Conservation (phyloP, 371 early-diverging fungal species). For the Syncephalastrum contaminatum region DNA sequence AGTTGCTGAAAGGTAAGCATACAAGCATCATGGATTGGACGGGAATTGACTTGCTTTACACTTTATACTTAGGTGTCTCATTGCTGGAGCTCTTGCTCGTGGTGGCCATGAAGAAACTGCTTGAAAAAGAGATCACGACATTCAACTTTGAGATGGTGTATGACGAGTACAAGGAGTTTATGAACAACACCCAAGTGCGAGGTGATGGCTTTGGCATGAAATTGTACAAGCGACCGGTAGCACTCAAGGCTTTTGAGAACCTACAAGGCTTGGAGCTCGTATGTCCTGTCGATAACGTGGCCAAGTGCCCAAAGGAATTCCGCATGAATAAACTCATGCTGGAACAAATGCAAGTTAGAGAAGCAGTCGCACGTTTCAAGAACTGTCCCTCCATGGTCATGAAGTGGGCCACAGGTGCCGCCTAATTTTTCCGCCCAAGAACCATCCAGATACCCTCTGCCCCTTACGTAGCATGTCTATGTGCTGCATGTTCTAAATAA, state of each 20-base stretch:
- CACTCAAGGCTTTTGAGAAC: slow-evolving; percentile 82
- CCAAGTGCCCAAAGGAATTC: slow-evolving; percentile 80
- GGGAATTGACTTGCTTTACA: neutral
- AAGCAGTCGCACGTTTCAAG: slow-evolving; percentile 55
- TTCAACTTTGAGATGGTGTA: slow-evolving; percentile 96
- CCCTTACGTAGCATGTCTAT: too few species aligned
- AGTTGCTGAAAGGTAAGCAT: slow-evolving; percentile 56
- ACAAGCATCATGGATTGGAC: neutral
- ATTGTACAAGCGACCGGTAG: slow-evolving; percentile 75
- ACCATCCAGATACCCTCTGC: too few species aligned
- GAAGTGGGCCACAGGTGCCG: slow-evolving; percentile 47
- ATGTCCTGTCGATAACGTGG: slow-evolving; percentile 55
- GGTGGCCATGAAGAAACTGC: slow-evolving; percentile 74
- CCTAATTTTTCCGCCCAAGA: neutral
- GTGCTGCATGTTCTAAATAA: too few species aligned
- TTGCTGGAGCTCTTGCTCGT: slow-evolving; percentile 80
- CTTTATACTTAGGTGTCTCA: slow-evolving; percentile 55
- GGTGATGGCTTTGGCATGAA: slow-evolving; percentile 67
- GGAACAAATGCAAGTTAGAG: slow-evolving; percentile 68
- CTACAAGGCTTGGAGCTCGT: slow-evolving; percentile 71
- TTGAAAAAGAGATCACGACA: slow-evolving; percentile 59
- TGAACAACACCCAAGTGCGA: slow-evolving; percentile 54
- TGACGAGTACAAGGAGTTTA: slow-evolving; percentile 85
- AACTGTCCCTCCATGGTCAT: slow-evolving; percentile 56
- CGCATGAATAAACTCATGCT: slow-evolving; percentile 80